phyloP scores from a whole-genome alignment of 2,329 filamentous ascomycete species.

The Sporothrix variecibatus region DNA sequence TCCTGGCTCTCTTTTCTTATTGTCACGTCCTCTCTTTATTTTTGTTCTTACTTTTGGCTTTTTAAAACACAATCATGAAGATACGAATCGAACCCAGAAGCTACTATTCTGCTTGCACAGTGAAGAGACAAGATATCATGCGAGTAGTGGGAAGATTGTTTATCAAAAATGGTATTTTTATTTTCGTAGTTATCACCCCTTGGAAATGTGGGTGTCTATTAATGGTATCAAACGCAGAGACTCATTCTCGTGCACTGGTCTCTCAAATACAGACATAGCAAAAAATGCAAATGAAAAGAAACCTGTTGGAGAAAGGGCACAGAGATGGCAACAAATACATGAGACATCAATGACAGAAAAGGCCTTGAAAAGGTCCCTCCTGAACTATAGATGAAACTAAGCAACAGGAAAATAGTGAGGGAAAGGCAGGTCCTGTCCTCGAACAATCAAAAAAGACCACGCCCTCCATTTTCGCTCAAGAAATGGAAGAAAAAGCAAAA shows the following conservation, averaged over 20 bases:
- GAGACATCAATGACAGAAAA: neutral
- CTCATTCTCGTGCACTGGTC: neutral
- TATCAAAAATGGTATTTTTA: neutral
- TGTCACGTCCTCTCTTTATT: neutral
- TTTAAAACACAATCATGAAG: slow-evolving; percentile 9
- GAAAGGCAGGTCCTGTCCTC: neutral
- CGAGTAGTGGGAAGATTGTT: neutral
- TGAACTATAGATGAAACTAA: neutral
- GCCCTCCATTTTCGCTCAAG: neutral
- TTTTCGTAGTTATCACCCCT: neutral
- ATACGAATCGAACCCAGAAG: neutral
- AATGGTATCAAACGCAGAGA: slow-evolving; percentile 5
- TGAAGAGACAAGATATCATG: neutral
- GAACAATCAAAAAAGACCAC: neutral
- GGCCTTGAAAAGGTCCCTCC: neutral
- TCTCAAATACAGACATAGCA: neutral
- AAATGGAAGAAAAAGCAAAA: neutral
- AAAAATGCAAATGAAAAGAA: neutral
- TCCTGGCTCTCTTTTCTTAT: neutral
- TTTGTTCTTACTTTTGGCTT: neutral
- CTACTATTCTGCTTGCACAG: neutral
- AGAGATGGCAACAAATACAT: slow-evolving; percentile 2
- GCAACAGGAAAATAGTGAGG: neutral
- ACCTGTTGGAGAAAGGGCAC: neutral
- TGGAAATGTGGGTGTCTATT: neutral